Base-by-base conservation (phyloP, 257 asterid genomes). In the Gentiana macrophylla region DNA sequence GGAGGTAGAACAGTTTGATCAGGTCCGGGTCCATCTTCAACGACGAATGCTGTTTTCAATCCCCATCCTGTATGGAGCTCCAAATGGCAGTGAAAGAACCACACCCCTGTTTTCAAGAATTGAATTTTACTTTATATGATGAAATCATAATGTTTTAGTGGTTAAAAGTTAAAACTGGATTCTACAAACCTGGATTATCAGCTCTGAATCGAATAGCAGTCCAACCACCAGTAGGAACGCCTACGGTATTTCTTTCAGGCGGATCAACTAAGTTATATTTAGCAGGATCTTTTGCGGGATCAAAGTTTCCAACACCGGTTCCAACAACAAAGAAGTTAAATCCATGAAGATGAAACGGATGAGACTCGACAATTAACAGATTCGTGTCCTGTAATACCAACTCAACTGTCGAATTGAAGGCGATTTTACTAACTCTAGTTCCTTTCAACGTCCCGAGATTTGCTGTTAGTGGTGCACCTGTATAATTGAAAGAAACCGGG, bases 211-310 rank as follows among this genome's bases (percentile, higher is more conserved):
- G 76, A 51, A 86, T 83, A 10, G 95, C 95, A 45, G 94, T 68
- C 95, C 95, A 86, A 1, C 95, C 95, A 3, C 94, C 94, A 0
- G 95, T 83, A 0, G 95, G 95, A 32, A 86, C 90, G 3, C 90
- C 90, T 1, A 83, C 81, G 0, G 95, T 86, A 53, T 86, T 86
- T 50, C 95, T 74, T 50, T 86, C 94, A 0, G 89, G 89, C 1
- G 95, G 95, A 55, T 86, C 95, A 0, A 75, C 70, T 67, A 86
- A 60, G 79, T 86, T 86, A 45, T 57, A 86, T 32, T 60, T 77
- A 8, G 70, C 63, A 1, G 86, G 85, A 45, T 86, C 90, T 0
- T 58, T 72, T 2, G 38, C 41, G 0, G 84, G 78, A 44, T 86
- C 75, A 35, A 83, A 86, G 53, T 83, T 86, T 36, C 95, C 95